Evolutionary conservation across 345 rosid genomes (phyloP), one percentile per base, ranked within the genome.

Genomic region (Orychophragmus violaceus): DNA sequence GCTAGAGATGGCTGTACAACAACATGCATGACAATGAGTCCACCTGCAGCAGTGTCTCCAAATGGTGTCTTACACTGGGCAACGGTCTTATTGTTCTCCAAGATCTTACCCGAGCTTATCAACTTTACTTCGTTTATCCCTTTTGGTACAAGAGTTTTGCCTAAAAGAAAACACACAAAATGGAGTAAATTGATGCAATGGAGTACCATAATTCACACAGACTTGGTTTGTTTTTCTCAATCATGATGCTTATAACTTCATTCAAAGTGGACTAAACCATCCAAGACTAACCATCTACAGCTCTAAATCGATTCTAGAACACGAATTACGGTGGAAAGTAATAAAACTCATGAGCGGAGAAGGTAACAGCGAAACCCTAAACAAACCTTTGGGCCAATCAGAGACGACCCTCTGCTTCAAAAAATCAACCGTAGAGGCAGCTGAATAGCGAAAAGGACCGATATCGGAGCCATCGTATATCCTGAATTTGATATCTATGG

Each of bases 321-420:
- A n/a, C n/a, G n/a, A n/a, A n/a, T n/a, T n/a, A n/a, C n/a, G n/a
- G n/a, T n/a, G n/a, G n/a, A n/a, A n/a, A n/a, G n/a, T n/a, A n/a
- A n/a, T n/a, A n/a, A n/a, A n/a, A n/a, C n/a, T n/a, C n/a, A n/a
- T n/a, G n/a, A n/a, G n/a, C n/a, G n/a, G n/a, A n/a, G n/a, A n/a
- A n/a, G n/a, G n/a, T n/a, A n/a, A n/a, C n/a, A n/a, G n/a, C n/a
- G n/a, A n/a, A n/a, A n/a, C n/a, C n/a, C n/a, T n/a, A n/a, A n/a
- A n/a, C n/a, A n/a, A n/a, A 88, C 96, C 97, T 86, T 83, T 88
- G 35, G 97, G 97, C 96, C 96, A 91, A 81, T 91, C 96, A 28
- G 91, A 83, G 64, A 91, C 88, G 48, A 88, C 82, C 60, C 96
- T 76, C 77, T 91, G 97, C 82, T 91, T 91, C 51, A 91, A 86